Evolutionary conservation across 768 basidiomycete genomes (phyloP).

Genomic region (Clavaria fumosa): DNA sequence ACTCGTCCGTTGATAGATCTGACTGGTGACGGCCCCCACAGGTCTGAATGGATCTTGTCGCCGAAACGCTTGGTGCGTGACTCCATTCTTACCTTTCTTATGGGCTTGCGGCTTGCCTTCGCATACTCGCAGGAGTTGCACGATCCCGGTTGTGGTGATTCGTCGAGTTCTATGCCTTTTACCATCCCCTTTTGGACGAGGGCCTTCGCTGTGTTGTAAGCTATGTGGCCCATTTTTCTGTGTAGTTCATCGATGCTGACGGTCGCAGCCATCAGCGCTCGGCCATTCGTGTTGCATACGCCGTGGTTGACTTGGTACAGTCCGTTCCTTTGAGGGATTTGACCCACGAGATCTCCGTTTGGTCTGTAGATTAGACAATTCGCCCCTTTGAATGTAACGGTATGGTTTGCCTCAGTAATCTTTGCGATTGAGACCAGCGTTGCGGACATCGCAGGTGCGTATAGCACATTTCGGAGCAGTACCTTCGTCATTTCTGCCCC

Average conservation of each 20-base stretch:
- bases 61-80: neutral
- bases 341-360: too few species aligned
- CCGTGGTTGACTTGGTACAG: neutral
- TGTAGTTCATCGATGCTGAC: slow-evolving; percentile 12
- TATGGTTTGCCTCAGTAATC: too few species aligned
- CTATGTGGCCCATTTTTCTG: slow-evolving; percentile 13
- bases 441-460: too few species aligned
- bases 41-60: slow-evolving; percentile 14
- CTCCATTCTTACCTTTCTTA: neutral
- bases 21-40: slow-evolving; percentile 13
- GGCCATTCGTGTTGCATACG: neutral
- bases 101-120: neutral
- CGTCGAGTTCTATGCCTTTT: neutral
- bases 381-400: too few species aligned
- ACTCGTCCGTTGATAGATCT: slow-evolving; percentile 5
- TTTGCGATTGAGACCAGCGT: too few species aligned
- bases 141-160: neutral
- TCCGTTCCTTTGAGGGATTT: too few species aligned
- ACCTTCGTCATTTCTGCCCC: too few species aligned
- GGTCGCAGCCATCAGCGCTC: neutral
- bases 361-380: too few species aligned
- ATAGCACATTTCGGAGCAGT: too few species aligned
- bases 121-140: neutral
- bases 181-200: neutral
- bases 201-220: neutral